Evolutionary conservation across 2,329 filamentous ascomycete genomes (phyloP), one percentile per base, ranked within the genome.

Genomic region (Cladosporium sp.): DNA sequence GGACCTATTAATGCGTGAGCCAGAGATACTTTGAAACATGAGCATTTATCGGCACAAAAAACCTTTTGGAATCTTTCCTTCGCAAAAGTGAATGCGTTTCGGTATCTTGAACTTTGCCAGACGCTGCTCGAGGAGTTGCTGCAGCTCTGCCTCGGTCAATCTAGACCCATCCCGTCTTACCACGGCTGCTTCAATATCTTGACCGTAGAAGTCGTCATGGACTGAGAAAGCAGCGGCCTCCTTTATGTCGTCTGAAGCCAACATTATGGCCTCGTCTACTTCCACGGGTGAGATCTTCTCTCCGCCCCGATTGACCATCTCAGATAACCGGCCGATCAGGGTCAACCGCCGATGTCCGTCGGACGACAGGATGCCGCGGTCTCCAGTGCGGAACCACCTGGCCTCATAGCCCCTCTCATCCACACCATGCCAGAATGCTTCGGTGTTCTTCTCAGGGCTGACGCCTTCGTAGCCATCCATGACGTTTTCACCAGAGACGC

Each of bases 301-400:
- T 0, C 71, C 74, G 8, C 73, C 70, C 3, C 75, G 71, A 53
- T 77, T 77, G 62, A 77, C 76, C 35, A 77, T 58, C 55, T 77
- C 74, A 59, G 69, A 70, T 53, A 67, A 67, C 7, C 67, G 65
- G 50, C 89, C 89, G 0, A 88, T 94, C 68, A 94, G 92, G 0
- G 89, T 94, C 68, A 94, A 92, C 62, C 86, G 77, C 9, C 94
- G 73, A 64, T 93, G 94, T 51, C 88, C 87, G 58, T 93, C 86
- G 51, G 80, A 72, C 61, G 93, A 88, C 65, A 81, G 77, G 70
- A 85, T 86, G 41, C 89, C 89, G 68, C 93, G 70, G 51, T 79
- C 77, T 0, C 77, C 77, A 0, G 77, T 78, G 38, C 73, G 72
- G 56, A 75, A 77, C 60, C 70, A 79, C 0, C 77, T 74, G 0